A percentile compares a stretch with the other conserved stretches of the same genome.
These are phyloP conservation scores for Ogataea minuta DNA, from an alignment of 805 yeast species.

Conservation along the genomic window DNA sequence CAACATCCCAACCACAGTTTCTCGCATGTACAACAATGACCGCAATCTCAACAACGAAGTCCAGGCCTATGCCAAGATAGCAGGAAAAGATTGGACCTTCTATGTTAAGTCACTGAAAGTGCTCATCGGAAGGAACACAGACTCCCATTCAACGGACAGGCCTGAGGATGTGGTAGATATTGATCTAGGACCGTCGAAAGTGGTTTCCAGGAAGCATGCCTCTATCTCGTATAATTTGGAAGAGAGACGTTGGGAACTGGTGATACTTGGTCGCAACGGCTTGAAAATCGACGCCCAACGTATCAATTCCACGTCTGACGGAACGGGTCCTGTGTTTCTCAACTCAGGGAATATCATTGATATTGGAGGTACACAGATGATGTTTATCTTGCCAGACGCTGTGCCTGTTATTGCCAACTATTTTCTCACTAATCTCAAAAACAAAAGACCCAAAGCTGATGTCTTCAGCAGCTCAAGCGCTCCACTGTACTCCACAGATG, in stretches of 20 bases:
- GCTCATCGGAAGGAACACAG: slow-evolving; percentile 83
- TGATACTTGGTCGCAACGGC: slow-evolving; percentile 87
- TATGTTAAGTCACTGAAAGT: slow-evolving; percentile 79
- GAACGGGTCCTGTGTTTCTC: slow-evolving; percentile 48
- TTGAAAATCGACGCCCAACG: slow-evolving; percentile 80
- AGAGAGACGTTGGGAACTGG: slow-evolving; percentile 80
- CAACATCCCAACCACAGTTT: slow-evolving; percentile 61
- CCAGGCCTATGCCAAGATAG: slow-evolving; percentile 97
- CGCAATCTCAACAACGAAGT: slow-evolving; percentile 70
- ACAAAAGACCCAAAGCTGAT: slow-evolving; percentile 25
- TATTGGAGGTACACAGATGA: slow-evolving; percentile 97
- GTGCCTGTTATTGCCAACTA: slow-evolving; percentile 62
- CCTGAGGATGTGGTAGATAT: slow-evolving; percentile 54
- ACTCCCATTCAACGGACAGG: slow-evolving; percentile 22
- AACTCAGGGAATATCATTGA: slow-evolving; percentile 89
- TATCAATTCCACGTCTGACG: slow-evolving; percentile 37
- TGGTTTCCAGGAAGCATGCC: slow-evolving; percentile 93
- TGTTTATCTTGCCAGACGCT: slow-evolving; percentile 94
- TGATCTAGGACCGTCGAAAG: slow-evolving; percentile 95
- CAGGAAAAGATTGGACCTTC: slow-evolving; percentile 92
- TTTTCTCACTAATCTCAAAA: slow-evolving; percentile 39
- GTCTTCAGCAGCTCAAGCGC: slow-evolving; percentile 13
- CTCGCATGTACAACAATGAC: slow-evolving; percentile 70
- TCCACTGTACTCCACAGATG: slow-evolving; percentile 17
- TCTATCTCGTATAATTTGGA: slow-evolving; percentile 72